Evolutionary conservation across 306 rosid species (phyloP).

Genomic region (Lagenaria siceraria): DNA sequence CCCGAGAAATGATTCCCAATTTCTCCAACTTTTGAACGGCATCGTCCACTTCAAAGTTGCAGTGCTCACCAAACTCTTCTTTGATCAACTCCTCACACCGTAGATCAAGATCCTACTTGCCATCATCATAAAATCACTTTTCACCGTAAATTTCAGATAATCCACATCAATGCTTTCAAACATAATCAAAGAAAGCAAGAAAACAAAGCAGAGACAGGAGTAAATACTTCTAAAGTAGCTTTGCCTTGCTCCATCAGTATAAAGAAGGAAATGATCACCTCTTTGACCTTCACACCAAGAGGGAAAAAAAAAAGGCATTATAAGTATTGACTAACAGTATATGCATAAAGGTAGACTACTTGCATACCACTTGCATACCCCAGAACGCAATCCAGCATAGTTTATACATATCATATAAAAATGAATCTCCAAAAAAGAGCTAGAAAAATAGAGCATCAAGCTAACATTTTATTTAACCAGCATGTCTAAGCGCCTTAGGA

Average conservation of each 20-base stretch:
- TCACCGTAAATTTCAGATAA: neutral
- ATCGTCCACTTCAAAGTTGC: constrained; percentile 93
- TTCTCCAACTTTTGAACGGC: constrained; percentile 75
- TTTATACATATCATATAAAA: neutral
- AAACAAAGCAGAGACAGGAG: neutral
- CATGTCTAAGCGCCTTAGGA: neutral
- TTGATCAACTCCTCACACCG: constrained; percentile 80
- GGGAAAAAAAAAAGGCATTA: constrained; percentile 1
- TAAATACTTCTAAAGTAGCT: constrained; percentile 54
- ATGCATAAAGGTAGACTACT: neutral
- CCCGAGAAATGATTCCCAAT: constrained; percentile 77
- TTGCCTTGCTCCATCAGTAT: constrained; percentile 93
- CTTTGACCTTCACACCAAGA: constrained; percentile 64
- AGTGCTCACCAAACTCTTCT: constrained; percentile 61
- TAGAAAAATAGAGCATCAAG: neutral
- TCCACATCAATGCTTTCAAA: neutral
- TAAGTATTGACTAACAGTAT: neutral
- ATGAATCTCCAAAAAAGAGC: neutral
- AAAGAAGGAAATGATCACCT: constrained; percentile 75
- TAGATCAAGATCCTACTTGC: constrained; percentile 69
- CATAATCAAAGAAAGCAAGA: neutral
- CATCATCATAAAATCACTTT: constrained; percentile 14
- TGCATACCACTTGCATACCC: neutral
- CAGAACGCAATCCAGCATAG: neutral
- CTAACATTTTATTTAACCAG: neutral